Conservation (phyloP, 768 basidiomycete genomes). For the Lactifluus piperatus region DNA sequence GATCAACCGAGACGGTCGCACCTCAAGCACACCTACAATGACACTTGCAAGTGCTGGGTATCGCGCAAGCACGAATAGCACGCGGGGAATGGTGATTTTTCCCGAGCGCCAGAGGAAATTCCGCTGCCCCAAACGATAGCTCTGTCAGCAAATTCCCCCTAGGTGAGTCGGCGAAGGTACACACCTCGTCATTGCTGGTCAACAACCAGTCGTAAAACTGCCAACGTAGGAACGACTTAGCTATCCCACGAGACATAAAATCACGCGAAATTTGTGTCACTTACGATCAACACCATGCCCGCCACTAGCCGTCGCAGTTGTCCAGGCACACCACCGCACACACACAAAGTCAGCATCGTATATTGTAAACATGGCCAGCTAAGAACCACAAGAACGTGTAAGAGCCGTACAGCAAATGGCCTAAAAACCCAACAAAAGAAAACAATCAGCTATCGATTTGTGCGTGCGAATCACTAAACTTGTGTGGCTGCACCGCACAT, state of each 20-base stretch:
- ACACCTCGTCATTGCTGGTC: slow-evolving; percentile 6
- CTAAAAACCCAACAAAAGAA: not conserved
- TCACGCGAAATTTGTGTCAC: not conserved
- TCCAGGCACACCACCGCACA: too few relatives aligned
- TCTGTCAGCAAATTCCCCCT: not conserved
- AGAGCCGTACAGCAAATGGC: not conserved
- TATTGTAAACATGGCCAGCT: not conserved
- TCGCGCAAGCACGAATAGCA: slow-evolving; percentile 7
- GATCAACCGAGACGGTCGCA: not conserved
- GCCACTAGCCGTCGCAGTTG: not conserved
- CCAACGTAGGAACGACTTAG: not conserved
- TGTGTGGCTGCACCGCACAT: too few relatives aligned
- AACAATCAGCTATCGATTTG: too few relatives aligned
- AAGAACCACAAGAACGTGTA: too few relatives aligned
- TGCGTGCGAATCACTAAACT: too few relatives aligned
- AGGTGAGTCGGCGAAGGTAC: too few relatives aligned
- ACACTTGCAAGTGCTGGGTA: slow-evolving; percentile 9
- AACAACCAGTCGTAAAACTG: slow-evolving; percentile 16
- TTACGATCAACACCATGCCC: slow-evolving; percentile 2
- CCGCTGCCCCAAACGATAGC: not conserved
- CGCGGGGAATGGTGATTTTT: not conserved
- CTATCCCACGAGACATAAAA: too few relatives aligned
- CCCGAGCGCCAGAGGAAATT: slow-evolving; percentile 6
- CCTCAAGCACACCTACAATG: not conserved
- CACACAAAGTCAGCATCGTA: not conserved